A percentile compares a stretch with the other conserved stretches of the same genome.
Evolutionary conservation across 2,329 filamentous ascomycete species (phyloP).

Genomic region (Achaetomium macrosporum): DNA sequence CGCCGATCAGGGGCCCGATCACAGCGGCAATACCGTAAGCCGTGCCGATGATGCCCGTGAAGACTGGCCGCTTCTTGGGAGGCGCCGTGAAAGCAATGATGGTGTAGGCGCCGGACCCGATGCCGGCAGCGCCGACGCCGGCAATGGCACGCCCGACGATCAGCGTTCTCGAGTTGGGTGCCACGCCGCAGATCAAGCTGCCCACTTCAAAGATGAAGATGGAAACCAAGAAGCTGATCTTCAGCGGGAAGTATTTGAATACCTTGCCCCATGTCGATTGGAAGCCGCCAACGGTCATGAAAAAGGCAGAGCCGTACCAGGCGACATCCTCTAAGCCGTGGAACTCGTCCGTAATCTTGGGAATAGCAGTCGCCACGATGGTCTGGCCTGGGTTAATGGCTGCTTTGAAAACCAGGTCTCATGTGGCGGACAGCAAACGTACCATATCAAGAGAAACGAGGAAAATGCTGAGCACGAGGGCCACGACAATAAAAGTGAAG

Average conservation of each 20-base stretch:
- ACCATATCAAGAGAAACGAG: conserved; percentile 18
- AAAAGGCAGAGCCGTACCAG: conserved; percentile 24
- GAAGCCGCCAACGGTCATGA: conserved; percentile 22
- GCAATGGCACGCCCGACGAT: conserved; percentile 19
- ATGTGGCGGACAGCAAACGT: neutral
- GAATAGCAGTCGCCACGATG: conserved; percentile 23
- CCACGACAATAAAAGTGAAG: conserved; percentile 16
- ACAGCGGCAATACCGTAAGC: conserved; percentile 19
- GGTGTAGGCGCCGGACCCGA: conserved; percentile 17
- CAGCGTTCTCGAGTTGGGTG: conserved; percentile 16
- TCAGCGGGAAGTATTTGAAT: conserved; percentile 20
- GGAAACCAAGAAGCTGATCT: conserved; percentile 15
- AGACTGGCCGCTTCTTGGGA: conserved; percentile 16
- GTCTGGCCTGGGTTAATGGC: conserved; percentile 5
- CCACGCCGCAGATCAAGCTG: conserved; percentile 18
- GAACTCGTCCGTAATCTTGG: conserved; percentile 23
- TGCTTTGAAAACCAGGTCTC: neutral
- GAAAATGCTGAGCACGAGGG: conserved; percentile 17
- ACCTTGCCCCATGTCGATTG: conserved; percentile 20
- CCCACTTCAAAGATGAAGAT: conserved; percentile 20
- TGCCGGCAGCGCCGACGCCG: conserved; percentile 17
- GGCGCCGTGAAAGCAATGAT: conserved; percentile 14
- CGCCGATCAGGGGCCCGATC: conserved; percentile 22
- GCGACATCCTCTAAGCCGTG: conserved; percentile 18
- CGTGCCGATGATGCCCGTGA: conserved; percentile 18